These are phyloP conservation scores for Leptodermis oblonga DNA, from an alignment of 257 asterid species.

Conservation along the genomic window DNA sequence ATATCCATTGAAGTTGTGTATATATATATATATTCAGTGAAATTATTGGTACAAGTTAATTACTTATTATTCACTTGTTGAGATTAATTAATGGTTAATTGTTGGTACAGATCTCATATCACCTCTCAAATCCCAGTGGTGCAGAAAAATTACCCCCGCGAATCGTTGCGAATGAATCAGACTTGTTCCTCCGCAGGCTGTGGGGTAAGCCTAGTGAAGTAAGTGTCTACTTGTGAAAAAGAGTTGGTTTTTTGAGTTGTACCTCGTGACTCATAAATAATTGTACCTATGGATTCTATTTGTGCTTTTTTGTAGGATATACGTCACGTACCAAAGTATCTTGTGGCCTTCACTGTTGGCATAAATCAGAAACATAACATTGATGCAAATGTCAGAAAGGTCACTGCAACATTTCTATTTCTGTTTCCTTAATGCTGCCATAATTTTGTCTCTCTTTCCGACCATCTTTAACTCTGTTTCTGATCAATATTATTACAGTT, in stretches of 20 bases:
- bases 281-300: not conserved
- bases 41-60: too few species aligned
- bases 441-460: too few species aligned
- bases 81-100: conserved; percentile 32
- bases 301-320: conserved; percentile 43
- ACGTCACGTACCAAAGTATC: conserved; percentile 38
- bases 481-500: conserved; percentile 26
- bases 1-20: too few species aligned
- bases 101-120: conserved; percentile 53
- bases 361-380: conserved; percentile 36
- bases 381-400: conserved; percentile 54
- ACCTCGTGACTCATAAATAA: too few species aligned
- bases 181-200: conserved; percentile 59
- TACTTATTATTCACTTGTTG: too few species aligned
- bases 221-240: conserved; percentile 22
- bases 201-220: conserved; percentile 86
- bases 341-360: conserved; percentile 51
- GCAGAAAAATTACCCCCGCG: conserved; percentile 74
- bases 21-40: too few species aligned
- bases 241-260: not conserved
- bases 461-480: too few species aligned
- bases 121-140: conserved; percentile 62
- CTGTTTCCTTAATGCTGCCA: not conserved
- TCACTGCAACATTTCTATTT: conserved; percentile 3
- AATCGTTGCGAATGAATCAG: conserved; percentile 64